phyloP scores from a whole-genome alignment of 805 yeast genomes.

The Cyberlindnera euphorbiiphila region DNA sequence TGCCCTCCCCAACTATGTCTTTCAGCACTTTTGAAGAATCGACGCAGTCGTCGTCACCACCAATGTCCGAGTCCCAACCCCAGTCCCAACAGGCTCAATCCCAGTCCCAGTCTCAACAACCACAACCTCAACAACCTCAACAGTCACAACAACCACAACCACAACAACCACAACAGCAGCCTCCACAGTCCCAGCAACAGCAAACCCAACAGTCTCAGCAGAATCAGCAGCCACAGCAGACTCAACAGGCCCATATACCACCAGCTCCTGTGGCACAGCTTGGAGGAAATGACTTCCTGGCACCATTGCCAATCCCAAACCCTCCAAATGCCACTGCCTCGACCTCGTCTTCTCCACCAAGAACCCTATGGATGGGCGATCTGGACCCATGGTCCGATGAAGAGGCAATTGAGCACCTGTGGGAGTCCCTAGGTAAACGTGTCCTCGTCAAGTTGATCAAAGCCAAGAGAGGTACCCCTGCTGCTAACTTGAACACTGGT shows the following conservation, averaged over 20 bases:
- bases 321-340: conserved; percentile 51
- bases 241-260: conserved; percentile 2
- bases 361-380: conserved; percentile 88
- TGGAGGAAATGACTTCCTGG: conserved; percentile 25
- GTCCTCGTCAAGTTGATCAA: conserved; percentile 68
- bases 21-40: conserved; percentile 5
- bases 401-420: conserved; percentile 50
- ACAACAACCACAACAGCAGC: too few species aligned
- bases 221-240: conserved; percentile 3
- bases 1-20: conserved; percentile 1
- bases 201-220: too few species aligned
- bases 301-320: conserved; percentile 38
- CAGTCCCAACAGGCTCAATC: too few species aligned
- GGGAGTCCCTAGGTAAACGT: conserved; percentile 51
- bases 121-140: background rate
- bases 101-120: too few species aligned
- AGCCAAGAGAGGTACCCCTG: conserved; percentile 38
- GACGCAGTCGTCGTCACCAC: conserved; percentile 5
- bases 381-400: conserved; percentile 79
- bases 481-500: conserved; percentile 32
- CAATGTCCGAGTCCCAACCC: conserved; percentile 4
- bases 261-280: conserved; percentile 23
- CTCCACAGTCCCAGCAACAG: background rate
- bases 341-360: conserved; percentile 46
- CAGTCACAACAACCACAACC: conserved; percentile 1